A percentile compares a stretch with the other conserved stretches of the same genome.
phyloP scores from a whole-genome alignment of 192 early-diverging fungal species.

The Rhizophagus prolifer region DNA sequence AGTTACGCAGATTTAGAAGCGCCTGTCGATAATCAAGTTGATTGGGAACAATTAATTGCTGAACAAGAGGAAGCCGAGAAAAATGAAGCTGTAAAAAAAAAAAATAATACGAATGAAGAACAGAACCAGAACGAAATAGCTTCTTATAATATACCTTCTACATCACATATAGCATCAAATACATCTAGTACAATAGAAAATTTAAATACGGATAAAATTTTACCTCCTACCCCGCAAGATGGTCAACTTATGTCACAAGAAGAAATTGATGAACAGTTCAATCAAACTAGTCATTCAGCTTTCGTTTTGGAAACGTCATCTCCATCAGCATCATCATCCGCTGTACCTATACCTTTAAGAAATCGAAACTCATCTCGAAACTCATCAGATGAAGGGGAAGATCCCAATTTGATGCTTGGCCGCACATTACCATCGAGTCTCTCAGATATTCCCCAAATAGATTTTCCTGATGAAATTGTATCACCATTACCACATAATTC shows the following conservation, averaged over 20 bases:
- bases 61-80: slow-evolving; percentile 46
- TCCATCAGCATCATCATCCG: background rate
- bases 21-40: slow-evolving; percentile 50
- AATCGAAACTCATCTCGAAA: slow-evolving; percentile 7
- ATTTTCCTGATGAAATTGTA: slow-evolving; percentile 3
- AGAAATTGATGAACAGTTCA: slow-evolving; percentile 4
- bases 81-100: slow-evolving; percentile 15
- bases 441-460: background rate
- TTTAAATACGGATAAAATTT: slow-evolving; percentile 19
- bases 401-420: slow-evolving; percentile 6
- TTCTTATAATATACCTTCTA: slow-evolving; percentile 9
- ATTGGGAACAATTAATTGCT: slow-evolving; percentile 40
- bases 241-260: background rate
- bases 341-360: slow-evolving; percentile 9
- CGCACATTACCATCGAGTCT: slow-evolving; percentile 23
- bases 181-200: slow-evolving; percentile 15
- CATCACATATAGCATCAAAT: slow-evolving; percentile 24
- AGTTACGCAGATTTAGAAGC: slow-evolving; percentile 90
- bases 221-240: slow-evolving; percentile 8
- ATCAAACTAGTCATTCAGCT: background rate
- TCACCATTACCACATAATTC: background rate
- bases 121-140: background rate
- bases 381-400: slow-evolving; percentile 17
- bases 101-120: background rate
- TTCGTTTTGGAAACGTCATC: background rate